These are phyloP conservation scores for Marasmius tenuissimus DNA, from an alignment of 1,284 basidiomycete species.

Conservation along the genomic window DNA sequence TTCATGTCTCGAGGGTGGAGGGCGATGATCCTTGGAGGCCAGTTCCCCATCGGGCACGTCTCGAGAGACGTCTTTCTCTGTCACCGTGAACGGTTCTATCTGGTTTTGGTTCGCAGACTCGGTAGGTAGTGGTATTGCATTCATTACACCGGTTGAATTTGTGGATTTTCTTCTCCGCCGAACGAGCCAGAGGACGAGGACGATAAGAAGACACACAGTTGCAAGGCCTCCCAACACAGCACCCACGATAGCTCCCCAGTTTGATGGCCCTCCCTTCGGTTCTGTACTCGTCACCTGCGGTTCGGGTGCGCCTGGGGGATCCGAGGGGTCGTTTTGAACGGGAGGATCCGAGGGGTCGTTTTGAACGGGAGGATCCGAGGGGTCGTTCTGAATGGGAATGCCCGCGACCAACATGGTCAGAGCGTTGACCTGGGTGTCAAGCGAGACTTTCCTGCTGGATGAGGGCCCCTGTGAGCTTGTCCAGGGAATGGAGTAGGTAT, in stretches of 20 bases:
- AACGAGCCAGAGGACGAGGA: not conserved
- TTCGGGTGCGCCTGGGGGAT: not conserved
- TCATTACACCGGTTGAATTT: no score
- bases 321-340: not conserved
- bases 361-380: no score
- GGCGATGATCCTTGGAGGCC: no score
- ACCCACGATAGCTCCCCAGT: not conserved
- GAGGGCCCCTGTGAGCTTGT: conserved; percentile 4
- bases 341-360: not conserved
- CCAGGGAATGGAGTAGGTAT: conserved; percentile 12
- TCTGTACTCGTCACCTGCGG: not conserved
- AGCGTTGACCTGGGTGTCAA: conserved; percentile 7
- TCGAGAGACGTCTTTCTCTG: no score
- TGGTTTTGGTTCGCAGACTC: no score
- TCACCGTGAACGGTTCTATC: no score
- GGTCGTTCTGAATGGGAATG: conserved; percentile 1
- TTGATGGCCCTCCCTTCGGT: not conserved
- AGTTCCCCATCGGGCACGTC: no score
- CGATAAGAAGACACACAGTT: not conserved
- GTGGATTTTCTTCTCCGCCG: not conserved
- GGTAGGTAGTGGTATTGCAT: no score
- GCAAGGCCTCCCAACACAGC: not conserved
- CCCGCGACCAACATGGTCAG: conserved; percentile 5
- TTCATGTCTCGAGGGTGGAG: not conserved
- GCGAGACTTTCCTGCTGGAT: not conserved